phyloP scores from a whole-genome alignment of 169 alveolate genomes.

The Eimeria necatrix region DNA sequence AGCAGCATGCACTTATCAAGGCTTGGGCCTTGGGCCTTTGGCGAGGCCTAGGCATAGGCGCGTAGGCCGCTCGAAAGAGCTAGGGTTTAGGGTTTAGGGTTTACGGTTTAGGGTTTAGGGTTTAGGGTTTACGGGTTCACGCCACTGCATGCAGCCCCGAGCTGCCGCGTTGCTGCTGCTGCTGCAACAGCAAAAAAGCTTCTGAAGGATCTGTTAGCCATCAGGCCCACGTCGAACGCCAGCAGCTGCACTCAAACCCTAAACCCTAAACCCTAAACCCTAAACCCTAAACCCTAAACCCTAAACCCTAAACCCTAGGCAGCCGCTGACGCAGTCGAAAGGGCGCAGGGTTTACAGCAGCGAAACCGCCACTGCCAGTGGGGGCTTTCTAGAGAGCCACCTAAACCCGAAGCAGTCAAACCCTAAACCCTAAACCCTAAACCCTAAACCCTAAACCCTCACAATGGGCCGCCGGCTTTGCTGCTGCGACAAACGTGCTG shows the following conservation, averaged over 20 bases:
- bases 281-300: neutral
- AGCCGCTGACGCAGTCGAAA: no score
- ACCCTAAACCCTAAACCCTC: neutral
- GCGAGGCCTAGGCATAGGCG: neutral
- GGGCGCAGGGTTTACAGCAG: no score
- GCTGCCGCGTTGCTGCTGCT: neutral
- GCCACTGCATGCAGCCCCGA: neutral
- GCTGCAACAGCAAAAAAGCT: neutral
- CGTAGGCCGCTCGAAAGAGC: no score
- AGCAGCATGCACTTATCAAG: no score
- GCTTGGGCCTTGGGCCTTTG: neutral
- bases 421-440: neutral
- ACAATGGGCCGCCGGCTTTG: neutral
- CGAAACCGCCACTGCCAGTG: no score
- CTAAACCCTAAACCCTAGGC: neutral
- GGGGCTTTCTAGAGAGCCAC: no score
- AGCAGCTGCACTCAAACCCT: constrained; percentile 19
- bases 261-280: constrained; percentile 37
- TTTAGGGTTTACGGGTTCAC: neutral
- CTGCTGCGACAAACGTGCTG: neutral
- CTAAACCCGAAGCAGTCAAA: no score
- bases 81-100: no score
- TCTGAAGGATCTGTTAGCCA: neutral
- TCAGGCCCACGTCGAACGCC: constrained; percentile 17
- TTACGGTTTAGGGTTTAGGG: constrained; percentile 59